Evolutionary conservation across 140 eudicot species (phyloP).

Genomic region (Anethum foeniculum): DNA sequence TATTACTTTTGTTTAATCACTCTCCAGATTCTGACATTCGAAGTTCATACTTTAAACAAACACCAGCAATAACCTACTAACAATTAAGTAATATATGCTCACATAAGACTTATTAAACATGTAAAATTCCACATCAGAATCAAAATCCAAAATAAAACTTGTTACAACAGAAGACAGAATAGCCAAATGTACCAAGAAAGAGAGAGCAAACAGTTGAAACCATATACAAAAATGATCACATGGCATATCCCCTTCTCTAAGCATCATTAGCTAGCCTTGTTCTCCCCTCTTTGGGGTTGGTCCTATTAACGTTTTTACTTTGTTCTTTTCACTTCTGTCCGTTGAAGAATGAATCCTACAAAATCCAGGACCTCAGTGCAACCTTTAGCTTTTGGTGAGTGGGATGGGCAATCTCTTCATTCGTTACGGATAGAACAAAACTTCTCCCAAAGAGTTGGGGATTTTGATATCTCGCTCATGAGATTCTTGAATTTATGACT

Average conservation of each 20-base stretch:
- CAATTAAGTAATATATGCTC: not conserved
- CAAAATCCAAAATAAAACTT: not conserved
- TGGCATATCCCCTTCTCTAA: not conserved
- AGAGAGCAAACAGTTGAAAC: not conserved
- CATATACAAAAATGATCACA: conserved; percentile 8
- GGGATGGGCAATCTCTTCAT: conserved; percentile 21
- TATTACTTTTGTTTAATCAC: not conserved
- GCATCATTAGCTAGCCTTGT: not conserved
- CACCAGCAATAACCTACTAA: not conserved
- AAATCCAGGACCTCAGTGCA: not conserved
- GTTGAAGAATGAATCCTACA: not conserved
- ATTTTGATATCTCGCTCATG: conserved; percentile 68
- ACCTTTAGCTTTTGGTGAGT: not conserved
- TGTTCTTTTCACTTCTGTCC: not conserved
- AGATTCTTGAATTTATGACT: conserved; percentile 85
- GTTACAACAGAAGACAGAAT: not conserved
- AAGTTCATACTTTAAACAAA: not conserved
- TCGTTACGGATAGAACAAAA: conserved; percentile 81
- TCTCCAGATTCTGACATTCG: not conserved
- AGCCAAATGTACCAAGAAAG: not conserved
- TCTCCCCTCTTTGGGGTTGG: not conserved
- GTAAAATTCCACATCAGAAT: not conserved
- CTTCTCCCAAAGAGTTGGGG: conserved; percentile 66
- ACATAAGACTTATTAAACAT: not conserved
- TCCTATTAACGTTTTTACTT: not conserved